Conservation (phyloP, 179 eudicot species). For the Sideroxylon spinosum region DNA sequence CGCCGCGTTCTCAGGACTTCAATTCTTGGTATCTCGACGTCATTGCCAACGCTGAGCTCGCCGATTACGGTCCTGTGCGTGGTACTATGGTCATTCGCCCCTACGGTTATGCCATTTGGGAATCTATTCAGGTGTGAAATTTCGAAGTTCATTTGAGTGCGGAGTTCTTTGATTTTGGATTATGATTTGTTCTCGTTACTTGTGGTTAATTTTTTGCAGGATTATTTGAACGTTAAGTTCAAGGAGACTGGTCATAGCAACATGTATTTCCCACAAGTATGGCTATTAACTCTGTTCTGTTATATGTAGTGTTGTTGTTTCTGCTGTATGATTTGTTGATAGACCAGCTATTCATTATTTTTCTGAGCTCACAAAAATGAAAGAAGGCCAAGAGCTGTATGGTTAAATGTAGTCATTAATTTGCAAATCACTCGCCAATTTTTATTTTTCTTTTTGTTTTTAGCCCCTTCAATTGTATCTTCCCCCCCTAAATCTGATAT, state of each 20-base stretch:
- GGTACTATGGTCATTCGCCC: constrained; percentile 99
- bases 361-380: not conserved
- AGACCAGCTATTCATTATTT: not conserved
- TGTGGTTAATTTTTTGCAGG: constrained; percentile 45
- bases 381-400: not conserved
- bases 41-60: constrained; percentile 76
- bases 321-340: not conserved
- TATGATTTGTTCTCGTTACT: constrained; percentile 1
- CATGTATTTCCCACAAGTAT: constrained; percentile 98
- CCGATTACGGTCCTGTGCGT: constrained; percentile 96
- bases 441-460: too few relatives aligned
- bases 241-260: constrained; percentile 97
- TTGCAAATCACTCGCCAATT: not conserved
- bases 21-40: constrained; percentile 89
- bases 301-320: not conserved
- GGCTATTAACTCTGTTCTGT: not conserved
- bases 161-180: not conserved
- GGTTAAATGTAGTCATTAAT: not conserved
- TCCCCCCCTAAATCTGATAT: not conserved
- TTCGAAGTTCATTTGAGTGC: not conserved
- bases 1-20: constrained; percentile 87
- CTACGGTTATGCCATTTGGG: constrained; percentile 98
- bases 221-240: constrained; percentile 81
- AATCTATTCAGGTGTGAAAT: constrained; percentile 83
- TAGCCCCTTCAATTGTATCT: not conserved